Conservation (phyloP, 108 stramenopile species). For the Pseudonitzschia pungens region DNA sequence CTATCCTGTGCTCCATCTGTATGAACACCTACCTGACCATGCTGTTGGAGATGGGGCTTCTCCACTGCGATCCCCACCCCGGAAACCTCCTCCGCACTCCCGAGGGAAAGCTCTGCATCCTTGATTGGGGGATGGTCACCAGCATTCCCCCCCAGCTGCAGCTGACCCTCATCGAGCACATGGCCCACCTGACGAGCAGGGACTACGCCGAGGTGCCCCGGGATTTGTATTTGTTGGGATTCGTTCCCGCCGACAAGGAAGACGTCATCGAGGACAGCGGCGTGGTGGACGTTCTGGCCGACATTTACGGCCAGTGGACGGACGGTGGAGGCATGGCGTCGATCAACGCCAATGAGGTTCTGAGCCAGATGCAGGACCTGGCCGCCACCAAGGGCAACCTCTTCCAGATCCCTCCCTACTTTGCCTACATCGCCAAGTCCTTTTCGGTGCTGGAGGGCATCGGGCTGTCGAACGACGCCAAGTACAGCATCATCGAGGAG, state of each 20-base stretch:
- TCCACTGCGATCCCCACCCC: conserved; percentile 59
- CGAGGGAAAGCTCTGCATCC: conserved; percentile 89
- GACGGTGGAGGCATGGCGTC: conserved; percentile 88
- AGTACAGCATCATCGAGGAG: conserved; percentile 94
- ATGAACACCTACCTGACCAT: conserved; percentile 91
- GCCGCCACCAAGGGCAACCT: conserved; percentile 43
- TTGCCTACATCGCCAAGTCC: conserved; percentile 90
- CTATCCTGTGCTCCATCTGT: conserved; percentile 79
- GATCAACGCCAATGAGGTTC: conserved; percentile 89
- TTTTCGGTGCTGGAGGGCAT: conserved; percentile 95
- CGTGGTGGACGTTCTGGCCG: conserved; percentile 85
- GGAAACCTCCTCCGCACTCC: conserved; percentile 71
- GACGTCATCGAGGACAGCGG: conserved; percentile 84
- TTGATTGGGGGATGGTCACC: conserved; percentile 98
- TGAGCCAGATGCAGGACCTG: conserved; percentile 80
- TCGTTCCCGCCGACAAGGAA: conserved; percentile 78
- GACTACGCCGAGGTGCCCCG: conserved; percentile 91
- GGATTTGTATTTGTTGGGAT: conserved; percentile 88
- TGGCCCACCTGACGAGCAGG: conserved; percentile 90
- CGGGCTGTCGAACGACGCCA: conserved; percentile 85
- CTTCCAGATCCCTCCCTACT: conserved; percentile 73
- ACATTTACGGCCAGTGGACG: conserved; percentile 87
- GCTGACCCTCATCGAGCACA: conserved; percentile 89
- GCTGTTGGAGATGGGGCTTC: conserved; percentile 77
- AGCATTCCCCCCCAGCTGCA: conserved; percentile 79